These are phyloP conservation scores for Phialemoniopsis sp. DNA, from an alignment of 2,329 filamentous ascomycete genomes.

Conservation along the genomic window DNA sequence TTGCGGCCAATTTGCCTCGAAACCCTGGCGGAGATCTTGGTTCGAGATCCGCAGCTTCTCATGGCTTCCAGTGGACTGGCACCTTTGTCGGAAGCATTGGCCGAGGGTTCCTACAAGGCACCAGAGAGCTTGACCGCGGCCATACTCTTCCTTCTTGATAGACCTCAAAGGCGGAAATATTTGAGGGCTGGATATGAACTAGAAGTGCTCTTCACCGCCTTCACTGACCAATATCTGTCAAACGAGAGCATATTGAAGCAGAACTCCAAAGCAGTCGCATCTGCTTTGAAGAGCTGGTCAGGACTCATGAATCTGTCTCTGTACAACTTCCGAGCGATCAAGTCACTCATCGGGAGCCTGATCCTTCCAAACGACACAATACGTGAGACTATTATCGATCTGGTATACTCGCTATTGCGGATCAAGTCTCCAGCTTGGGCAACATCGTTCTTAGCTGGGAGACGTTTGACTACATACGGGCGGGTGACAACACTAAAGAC, in stretches of 20 bases:
- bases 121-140: conserved; percentile 83
- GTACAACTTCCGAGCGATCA: conserved; percentile 80
- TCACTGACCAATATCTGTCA: conserved; percentile 75
- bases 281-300: conserved; percentile 88
- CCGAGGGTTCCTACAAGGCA: conserved; percentile 87
- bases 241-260: conserved; percentile 67
- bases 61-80: conserved; percentile 80
- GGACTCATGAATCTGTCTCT: conserved; percentile 85
- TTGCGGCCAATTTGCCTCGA: conserved; percentile 87
- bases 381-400: conserved; percentile 77
- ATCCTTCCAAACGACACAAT: conserved; percentile 51
- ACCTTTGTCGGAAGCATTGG: conserved; percentile 84
- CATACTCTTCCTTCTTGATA: conserved; percentile 87
- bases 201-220: conserved; percentile 84
- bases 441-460: conserved; percentile 87
- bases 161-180: conserved; percentile 74
- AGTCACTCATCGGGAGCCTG: conserved; percentile 68
- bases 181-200: conserved; percentile 86
- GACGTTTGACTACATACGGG: conserved; percentile 93
- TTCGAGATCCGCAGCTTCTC: conserved; percentile 78
- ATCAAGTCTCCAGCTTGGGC: conserved; percentile 96
- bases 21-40: conserved; percentile 85
- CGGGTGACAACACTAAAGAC: conserved; percentile 81
- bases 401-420: conserved; percentile 74
- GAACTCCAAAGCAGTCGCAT: conserved; percentile 88